Evolutionary conservation across 768 basidiomycete species (phyloP).

Genomic region (Mycena venus): DNA sequence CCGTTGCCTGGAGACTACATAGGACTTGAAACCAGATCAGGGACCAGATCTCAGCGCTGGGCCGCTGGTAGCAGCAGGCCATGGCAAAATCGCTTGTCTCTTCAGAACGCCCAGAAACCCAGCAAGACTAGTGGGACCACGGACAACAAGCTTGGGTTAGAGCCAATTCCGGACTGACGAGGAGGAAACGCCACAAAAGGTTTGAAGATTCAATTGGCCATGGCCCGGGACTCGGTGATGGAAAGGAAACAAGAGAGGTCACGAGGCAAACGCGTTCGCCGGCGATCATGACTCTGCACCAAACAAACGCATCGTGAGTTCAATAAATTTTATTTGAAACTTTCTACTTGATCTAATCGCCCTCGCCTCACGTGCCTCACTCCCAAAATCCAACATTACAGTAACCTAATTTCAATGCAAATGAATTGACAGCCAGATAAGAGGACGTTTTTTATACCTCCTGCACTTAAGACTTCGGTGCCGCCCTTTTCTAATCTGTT

Average conservation of each 20-base stretch:
- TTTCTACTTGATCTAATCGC: no score
- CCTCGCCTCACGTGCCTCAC: no score
- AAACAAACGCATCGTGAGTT: not conserved
- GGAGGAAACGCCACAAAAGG: not conserved
- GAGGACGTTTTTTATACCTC: no score
- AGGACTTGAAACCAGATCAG: not conserved
- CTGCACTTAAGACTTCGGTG: no score
- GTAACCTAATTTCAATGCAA: no score
- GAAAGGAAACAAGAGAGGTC: not conserved
- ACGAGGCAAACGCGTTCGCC: not conserved
- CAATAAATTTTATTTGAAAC: not conserved
- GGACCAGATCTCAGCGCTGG: not conserved
- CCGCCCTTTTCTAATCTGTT: no score
- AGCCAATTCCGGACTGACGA: not conserved
- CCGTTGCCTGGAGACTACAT: not conserved
- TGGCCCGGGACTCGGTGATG: not conserved
- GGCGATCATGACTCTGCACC: not conserved
- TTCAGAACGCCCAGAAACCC: not conserved
- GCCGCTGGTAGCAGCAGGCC: not conserved
- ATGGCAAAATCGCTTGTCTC: not conserved
- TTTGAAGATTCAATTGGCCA: not conserved
- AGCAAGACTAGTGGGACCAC: not conserved
- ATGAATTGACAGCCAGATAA: no score
- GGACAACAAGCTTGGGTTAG: not conserved
- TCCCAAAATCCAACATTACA: no score